Evolutionary conservation across 2,329 filamentous ascomycete species (phyloP).

Genomic region (Aspergillus japonicus): DNA sequence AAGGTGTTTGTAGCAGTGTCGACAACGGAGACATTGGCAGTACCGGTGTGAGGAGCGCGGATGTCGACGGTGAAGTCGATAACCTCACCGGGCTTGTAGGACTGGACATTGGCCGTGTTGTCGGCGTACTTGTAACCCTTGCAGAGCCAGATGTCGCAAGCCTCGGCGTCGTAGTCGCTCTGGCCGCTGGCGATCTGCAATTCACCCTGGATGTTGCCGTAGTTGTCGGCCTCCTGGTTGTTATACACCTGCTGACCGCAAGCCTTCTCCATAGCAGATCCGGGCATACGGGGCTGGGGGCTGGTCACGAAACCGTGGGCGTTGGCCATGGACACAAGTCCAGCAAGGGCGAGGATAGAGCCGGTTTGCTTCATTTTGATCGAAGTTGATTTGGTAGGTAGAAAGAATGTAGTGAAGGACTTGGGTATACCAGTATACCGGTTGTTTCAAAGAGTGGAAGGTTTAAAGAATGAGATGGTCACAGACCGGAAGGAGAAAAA

Average conservation of each 20-base stretch:
- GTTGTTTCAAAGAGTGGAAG: slow-evolving; percentile 7
- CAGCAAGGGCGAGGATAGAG: slow-evolving; percentile 44
- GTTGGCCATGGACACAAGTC: slow-evolving; percentile 48
- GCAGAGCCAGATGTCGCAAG: slow-evolving; percentile 57
- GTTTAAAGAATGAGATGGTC: slow-evolving; percentile 22
- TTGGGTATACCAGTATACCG: slow-evolving; percentile 28
- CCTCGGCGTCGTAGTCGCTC: slow-evolving; percentile 48
- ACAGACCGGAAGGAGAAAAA: slow-evolving; percentile 20
- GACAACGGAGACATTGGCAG: slow-evolving; percentile 52
- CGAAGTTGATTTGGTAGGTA: neutral
- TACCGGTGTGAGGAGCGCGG: slow-evolving; percentile 49
- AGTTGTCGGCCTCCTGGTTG: slow-evolving; percentile 54
- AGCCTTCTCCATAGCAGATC: slow-evolving; percentile 51
- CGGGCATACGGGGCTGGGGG: slow-evolving; percentile 52
- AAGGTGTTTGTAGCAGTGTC: slow-evolving; percentile 46
- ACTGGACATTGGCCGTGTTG: slow-evolving; percentile 54
- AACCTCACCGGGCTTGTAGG: slow-evolving; percentile 49
- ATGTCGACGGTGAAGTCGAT: slow-evolving; percentile 47
- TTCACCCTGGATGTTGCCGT: slow-evolving; percentile 58
- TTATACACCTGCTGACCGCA: slow-evolving; percentile 57
- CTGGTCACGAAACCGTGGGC: slow-evolving; percentile 55
- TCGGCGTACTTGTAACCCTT: slow-evolving; percentile 60
- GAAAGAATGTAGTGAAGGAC: slow-evolving; percentile 12
- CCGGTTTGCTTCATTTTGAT: slow-evolving; percentile 46
- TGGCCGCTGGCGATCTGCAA: slow-evolving; percentile 51